Base-by-base conservation (phyloP, 192 early-diverging fungal species). In the Phlyctochytrium arcticum region DNA sequence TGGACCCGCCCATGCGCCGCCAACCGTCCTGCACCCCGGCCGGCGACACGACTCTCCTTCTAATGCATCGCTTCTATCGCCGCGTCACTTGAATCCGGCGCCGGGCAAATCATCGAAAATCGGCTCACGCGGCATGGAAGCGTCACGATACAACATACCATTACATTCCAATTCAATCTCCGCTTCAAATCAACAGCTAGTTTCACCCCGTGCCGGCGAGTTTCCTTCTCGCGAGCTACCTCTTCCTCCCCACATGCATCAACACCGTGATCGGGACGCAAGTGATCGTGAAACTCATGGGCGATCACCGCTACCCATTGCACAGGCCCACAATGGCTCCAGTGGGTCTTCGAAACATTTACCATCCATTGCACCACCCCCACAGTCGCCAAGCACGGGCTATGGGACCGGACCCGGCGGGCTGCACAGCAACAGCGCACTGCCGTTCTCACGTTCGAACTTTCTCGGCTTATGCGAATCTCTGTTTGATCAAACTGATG, bases 401-500 rank as follows among this genome's bases (percentile, higher is more conserved):
- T 69, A 53, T 27, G 19, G 19, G 19, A 53, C 30, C 15, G 24
- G 15, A 5, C 29, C 62, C 73, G n/a, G n/a, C n/a, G n/a, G n/a
- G n/a, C n/a, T n/a, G n/a, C 19, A 74, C 71, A 17, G 67, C 75
- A 2, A 61, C 69, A 46, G 56, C 74, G 48, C 77, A 75, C 76
- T 77, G 37, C 65, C 58, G 6, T 31, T 60, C 7, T 23, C 51
- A 7, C 50, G 36, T 6, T 17, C 36, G 6, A 31, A 53, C 17
- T 72, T 77, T 26, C 34, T 77, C 9, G 29, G 35, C 33, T 24
- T 62, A n/a, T 72, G 68, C 71, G 70, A 87, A 74, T 19, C 73
- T 65, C 67, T 88, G 59, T 75, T 84, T 80, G 64, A 78, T 77
- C 27, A 78, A 65, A 71, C 80, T 33, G 89, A 90, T 47, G 79